These are phyloP conservation scores for Leptographium galeiforme DNA, from an alignment of 2,329 filamentous ascomycete species.

Conservation along the genomic window DNA sequence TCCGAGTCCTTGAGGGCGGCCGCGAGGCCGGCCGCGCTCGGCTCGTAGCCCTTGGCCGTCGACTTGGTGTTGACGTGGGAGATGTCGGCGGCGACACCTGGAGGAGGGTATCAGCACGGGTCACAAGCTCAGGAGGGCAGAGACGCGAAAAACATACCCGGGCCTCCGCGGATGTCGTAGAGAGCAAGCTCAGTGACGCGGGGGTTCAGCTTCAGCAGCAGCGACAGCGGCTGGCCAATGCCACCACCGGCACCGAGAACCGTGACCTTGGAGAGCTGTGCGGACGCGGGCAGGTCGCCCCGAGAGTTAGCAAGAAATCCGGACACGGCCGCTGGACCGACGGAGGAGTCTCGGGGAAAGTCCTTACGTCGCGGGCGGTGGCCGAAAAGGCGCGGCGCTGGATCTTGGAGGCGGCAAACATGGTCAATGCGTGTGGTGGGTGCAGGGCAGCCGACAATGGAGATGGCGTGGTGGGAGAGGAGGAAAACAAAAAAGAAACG, in stretches of 20 bases:
- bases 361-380: constrained; percentile 60
- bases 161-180: constrained; percentile 92
- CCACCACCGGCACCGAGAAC: constrained; percentile 94
- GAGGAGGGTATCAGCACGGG: not conserved
- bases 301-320: not conserved
- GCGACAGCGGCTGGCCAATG: constrained; percentile 95
- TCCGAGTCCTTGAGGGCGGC: constrained; percentile 75
- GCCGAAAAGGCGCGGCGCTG: constrained; percentile 73
- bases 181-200: constrained; percentile 86
- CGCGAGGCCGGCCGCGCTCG: constrained; percentile 61
- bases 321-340: constrained; percentile 11
- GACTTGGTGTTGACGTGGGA: constrained; percentile 99
- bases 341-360: constrained; percentile 1
- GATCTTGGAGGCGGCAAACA: constrained; percentile 61
- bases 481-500: not conserved
- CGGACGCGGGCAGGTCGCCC: not conserved
- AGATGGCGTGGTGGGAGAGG: not conserved
- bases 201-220: constrained; percentile 97
- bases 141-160: constrained; percentile 47
- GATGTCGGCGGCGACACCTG: constrained; percentile 94
- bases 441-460: not conserved
- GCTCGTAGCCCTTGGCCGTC: constrained; percentile 78
- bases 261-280: constrained; percentile 87
- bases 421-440: constrained; percentile 18
- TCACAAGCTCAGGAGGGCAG: not conserved